Conservation (phyloP, 2,329 filamentous ascomycete genomes). For the Macrophomina pseudophaseolina region DNA sequence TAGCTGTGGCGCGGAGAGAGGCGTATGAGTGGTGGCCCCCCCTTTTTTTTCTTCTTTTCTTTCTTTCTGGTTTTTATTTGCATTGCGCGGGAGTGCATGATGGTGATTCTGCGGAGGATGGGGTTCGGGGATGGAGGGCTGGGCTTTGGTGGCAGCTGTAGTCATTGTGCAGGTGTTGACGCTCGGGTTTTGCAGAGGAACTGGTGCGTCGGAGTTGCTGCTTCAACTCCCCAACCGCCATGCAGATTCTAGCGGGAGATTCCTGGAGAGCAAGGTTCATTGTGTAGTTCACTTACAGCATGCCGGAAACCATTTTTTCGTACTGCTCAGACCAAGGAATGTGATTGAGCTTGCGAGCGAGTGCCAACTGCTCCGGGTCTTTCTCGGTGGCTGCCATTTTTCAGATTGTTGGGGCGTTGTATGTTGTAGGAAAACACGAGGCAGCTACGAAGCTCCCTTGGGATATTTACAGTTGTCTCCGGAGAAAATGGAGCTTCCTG, state of each 20-base stretch:
- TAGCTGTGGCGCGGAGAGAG: constrained; percentile 48
- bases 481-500: neutral
- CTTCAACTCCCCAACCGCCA: too few species aligned
- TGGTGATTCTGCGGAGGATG: too few species aligned
- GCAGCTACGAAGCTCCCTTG: too few species aligned
- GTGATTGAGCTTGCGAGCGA: constrained; percentile 56
- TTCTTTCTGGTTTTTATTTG: neutral
- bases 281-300: constrained; percentile 51
- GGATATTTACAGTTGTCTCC: neutral
- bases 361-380: constrained; percentile 49
- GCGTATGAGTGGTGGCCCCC: too few species aligned
- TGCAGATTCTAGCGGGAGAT: too few species aligned
- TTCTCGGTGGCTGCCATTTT: constrained; percentile 50
- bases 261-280: too few species aligned
- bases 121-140: too few species aligned
- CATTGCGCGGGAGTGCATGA: too few species aligned
- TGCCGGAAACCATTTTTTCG: constrained; percentile 68
- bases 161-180: too few species aligned
- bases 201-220: too few species aligned
- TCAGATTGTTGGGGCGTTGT: neutral
- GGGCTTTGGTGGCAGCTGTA: too few species aligned
- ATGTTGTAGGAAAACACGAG: neutral
- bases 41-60: neutral
- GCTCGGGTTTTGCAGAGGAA: too few species aligned
- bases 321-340: constrained; percentile 65